Evolutionary conservation across 805 yeast species (phyloP).

Genomic region (Myxozyma geophila): DNA sequence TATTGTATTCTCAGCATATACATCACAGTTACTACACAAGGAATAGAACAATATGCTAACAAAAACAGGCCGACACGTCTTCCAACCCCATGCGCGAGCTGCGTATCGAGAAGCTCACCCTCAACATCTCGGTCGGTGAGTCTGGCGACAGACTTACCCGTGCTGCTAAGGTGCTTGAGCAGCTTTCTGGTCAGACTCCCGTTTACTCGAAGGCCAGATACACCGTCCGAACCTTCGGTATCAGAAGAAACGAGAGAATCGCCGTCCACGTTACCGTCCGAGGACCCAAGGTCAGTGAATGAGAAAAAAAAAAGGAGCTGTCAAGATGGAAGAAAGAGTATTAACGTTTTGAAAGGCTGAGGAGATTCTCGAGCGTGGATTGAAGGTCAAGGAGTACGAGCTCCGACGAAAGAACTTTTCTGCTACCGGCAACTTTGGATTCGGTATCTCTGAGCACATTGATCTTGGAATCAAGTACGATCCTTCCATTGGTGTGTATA

Average conservation of each 20-base stretch:
- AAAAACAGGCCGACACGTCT: constrained; percentile 41
- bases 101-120: constrained; percentile 98
- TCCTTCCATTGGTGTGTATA: constrained; percentile 69
- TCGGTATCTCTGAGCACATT: constrained; percentile 99
- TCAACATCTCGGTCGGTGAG: constrained; percentile 99
- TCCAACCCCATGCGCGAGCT: constrained; percentile 96
- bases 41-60: neutral
- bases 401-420: constrained; percentile 93
- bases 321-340: neutral
- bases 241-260: constrained; percentile 99
- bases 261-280: constrained; percentile 99
- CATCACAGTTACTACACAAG: neutral
- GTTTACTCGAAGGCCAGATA: constrained; percentile 99
- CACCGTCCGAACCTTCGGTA: constrained; percentile 99
- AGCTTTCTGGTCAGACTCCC: constrained; percentile 99
- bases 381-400: constrained; percentile 99
- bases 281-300: constrained; percentile 77
- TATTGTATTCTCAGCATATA: neutral
- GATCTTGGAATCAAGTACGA: constrained; percentile 99
- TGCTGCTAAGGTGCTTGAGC: constrained; percentile 99
- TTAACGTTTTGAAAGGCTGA: constrained; percentile 58
- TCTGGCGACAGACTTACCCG: constrained; percentile 99
- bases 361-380: constrained; percentile 99
- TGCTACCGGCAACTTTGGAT: constrained; percentile 99
- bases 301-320: too few species aligned